Base-by-base conservation (phyloP, 805 yeast genomes). In the Isabelozyma heimii region DNA sequence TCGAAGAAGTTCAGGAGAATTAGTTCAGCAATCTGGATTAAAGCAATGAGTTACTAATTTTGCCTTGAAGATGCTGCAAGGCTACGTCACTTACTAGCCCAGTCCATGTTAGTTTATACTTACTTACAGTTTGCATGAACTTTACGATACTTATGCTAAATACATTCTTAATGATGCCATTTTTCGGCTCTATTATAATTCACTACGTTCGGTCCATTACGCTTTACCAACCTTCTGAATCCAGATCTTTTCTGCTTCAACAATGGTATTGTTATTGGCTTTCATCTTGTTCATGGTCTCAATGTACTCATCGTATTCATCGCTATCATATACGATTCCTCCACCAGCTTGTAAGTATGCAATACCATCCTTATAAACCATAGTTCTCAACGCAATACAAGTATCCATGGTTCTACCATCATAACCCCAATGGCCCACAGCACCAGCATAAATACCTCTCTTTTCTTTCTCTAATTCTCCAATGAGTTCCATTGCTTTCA, bases 311-410 rank as follows among this genome's bases (percentile, higher is more conserved):
- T 92, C 99, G 60, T 85, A 84, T 48, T 95, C 96, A 66, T 94
- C 97, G 54, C 96, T 87, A 66, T 94, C 99, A 65, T 76, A 85
- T 20, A 94, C 99, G 65, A 94, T 94, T 51, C 99, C 99, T 48
- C 99, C 99, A 55, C 99, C 99, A 2, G 99, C 98, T 75, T 94
- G 99, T 58, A 94, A 76, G 61, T 91, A 92, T 0, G 97, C 97
- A 46, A 81, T 76, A 24, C 91, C 92, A 57, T 92, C 89, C 64
- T 94, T 94, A 63, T 81, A 86, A 42, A 94, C 91, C 99, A 94
- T 92, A 0, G 99, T 94, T 71, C 99, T 82, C 59, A 94, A 75
- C 0, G 99, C 99, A 65, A 94, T 94, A 71, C 99, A 94, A 1
- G 98, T 94, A 63, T 94, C 96, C 98, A 94, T 92, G 27, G 90